Evolutionary conservation across 2,329 filamentous ascomycete genomes (phyloP), one percentile per base, ranked within the genome.

Genomic region (Arachnomyces sp.): DNA sequence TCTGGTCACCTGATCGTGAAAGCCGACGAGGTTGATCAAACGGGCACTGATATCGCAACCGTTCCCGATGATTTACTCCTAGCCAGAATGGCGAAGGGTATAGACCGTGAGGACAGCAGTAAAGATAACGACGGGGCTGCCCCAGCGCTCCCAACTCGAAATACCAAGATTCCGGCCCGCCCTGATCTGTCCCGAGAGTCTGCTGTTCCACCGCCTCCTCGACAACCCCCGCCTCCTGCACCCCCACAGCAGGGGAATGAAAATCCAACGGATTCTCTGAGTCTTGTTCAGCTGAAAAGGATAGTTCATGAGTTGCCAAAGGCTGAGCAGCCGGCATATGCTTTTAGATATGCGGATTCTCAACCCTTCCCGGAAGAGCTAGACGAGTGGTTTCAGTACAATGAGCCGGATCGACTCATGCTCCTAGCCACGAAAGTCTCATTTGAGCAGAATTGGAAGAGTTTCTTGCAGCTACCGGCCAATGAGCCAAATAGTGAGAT

Each of bases 351-450:
- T 65, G 68, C 75, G 17, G 84, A 90, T 60, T 74, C 76, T 41
- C 80, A 81, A 15, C 69, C 78, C 1, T 82, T 94, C 52, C 79
- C 84, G 13, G 86, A 92, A 48, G 92, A 98, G 68, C 73, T 98
- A 35, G 87, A 96, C 58, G 92, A 98, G 66, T 98, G 92, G 92
- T 98, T 98, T 63, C 80, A 82, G 39, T 95, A 96, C 64, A 83
- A 84, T 52, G 81, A 87, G 46, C 84, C 84, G 63, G 89, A 96
- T 58, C 84, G 85, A 65, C 74, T 82, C 34, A 81, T 89, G 54
- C 70, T 95, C 36, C 75, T 84, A 39, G 77, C 81, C 39, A 81
- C 84, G 14, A 84, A 85, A 55, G 72, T 78, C 29, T 79, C 81
- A 2, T 96, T 94, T 56, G 77, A 88, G 48, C 76, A 78, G 57